Percentiles rank a stretch among this genome's conserved stretches.
phyloP scores from a whole-genome alignment of 768 basidiomycete species.

The Boletus eberwhitei region DNA sequence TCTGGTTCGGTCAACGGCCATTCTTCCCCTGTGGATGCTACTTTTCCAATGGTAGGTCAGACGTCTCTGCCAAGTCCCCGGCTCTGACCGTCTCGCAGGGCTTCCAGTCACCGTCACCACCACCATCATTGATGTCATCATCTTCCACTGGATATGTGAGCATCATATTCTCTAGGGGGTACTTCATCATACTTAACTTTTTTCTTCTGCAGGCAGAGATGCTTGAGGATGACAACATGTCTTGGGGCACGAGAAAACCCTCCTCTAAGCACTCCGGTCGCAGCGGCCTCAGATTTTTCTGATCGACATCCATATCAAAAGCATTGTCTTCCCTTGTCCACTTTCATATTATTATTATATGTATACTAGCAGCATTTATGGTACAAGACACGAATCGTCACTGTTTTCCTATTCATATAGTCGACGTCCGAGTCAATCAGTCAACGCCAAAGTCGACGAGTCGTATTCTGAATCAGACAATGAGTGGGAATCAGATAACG shows the following conservation, averaged over 20 bases:
- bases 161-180: neutral
- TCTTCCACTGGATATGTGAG: slow-evolving; percentile 17
- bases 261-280: slow-evolving; percentile 7
- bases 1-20: slow-evolving; percentile 14
- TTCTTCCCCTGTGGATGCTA: slow-evolving; percentile 20
- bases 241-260: slow-evolving; percentile 16
- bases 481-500: no score
- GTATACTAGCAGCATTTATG: slow-evolving; percentile 10
- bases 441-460: neutral
- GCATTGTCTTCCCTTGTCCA: neutral
- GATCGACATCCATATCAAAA: neutral
- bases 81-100: slow-evolving; percentile 2
- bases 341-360: neutral
- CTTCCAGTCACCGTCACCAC: slow-evolving; percentile 9
- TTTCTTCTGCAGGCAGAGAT: slow-evolving; percentile 19
- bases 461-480: no score
- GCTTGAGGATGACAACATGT: slow-evolving; percentile 31
- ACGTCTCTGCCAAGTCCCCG: neutral
- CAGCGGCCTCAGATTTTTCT: slow-evolving; percentile 11
- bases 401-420: neutral
- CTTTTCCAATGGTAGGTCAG: slow-evolving; percentile 20
- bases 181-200: neutral
- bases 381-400: slow-evolving; percentile 1
- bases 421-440: neutral
- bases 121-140: neutral